Conservation (phyloP, 148 eudicot genomes). For the Cornus controversa region DNA sequence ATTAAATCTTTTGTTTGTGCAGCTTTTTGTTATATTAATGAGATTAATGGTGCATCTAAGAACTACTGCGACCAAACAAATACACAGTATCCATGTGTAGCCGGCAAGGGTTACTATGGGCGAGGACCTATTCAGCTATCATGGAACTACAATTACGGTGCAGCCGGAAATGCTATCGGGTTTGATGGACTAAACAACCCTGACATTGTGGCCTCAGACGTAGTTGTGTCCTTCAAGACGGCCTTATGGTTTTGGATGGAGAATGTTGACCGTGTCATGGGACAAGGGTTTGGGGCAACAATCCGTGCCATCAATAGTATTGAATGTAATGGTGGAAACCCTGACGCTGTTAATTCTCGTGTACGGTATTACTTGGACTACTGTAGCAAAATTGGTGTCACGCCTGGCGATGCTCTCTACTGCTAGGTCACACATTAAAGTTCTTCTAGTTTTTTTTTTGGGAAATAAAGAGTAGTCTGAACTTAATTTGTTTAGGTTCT, state of each 20-base stretch:
- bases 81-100: constrained; percentile 26
- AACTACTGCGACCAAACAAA: constrained; percentile 44
- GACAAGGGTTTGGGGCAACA: constrained; percentile 64
- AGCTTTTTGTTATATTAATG: constrained; percentile 62
- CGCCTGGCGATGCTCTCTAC: constrained; percentile 42
- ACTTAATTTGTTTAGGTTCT: too few relatives aligned
- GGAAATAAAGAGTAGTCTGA: background rate
- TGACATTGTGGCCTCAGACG: constrained; percentile 42
- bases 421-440: constrained; percentile 26
- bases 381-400: constrained; percentile 53
- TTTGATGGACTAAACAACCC: constrained; percentile 41
- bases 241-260: constrained; percentile 65
- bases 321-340: constrained; percentile 46
- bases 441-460: too few relatives aligned
- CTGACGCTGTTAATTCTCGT: constrained; percentile 25
- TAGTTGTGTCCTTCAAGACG: constrained; percentile 45
- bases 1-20: background rate
- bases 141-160: constrained; percentile 48
- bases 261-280: constrained; percentile 34
- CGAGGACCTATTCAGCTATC: constrained; percentile 48
- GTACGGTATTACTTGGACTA: constrained; percentile 38
- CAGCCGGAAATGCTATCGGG: constrained; percentile 29
- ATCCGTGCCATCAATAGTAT: constrained; percentile 50
- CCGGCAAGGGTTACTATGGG: constrained; percentile 32
- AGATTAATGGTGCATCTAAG: constrained; percentile 37